Evolutionary conservation across 495 filamentous ascomycete species (phyloP).

Genomic region (Acidiella bohemica): DNA sequence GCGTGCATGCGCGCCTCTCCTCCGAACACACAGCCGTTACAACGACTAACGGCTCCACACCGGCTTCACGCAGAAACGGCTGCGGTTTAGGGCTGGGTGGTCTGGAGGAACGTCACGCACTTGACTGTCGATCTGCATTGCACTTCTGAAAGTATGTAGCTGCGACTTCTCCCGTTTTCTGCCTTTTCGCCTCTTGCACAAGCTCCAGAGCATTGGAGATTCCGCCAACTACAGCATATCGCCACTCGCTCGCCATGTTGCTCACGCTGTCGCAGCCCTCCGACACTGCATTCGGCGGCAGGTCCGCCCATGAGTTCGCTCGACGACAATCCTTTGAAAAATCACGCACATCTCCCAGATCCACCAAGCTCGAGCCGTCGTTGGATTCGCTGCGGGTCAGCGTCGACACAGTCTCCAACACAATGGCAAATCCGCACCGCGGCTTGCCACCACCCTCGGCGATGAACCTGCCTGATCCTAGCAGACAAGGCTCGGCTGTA

Average conservation of each 20-base stretch:
- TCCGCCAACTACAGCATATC: neutral
- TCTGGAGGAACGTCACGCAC: too few relatives aligned
- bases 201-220: too few relatives aligned
- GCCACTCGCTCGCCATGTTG: conserved; percentile 34
- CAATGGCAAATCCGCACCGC: conserved; percentile 62
- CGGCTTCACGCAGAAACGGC: too few relatives aligned
- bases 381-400: conserved; percentile 30
- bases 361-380: conserved; percentile 38
- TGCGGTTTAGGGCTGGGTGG: too few relatives aligned
- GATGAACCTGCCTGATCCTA: conserved; percentile 44
- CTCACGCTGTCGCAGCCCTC: conserved; percentile 56
- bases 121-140: too few relatives aligned
- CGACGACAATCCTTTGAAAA: conserved; percentile 47
- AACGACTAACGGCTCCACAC: too few relatives aligned
- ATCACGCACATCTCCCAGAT: conserved; percentile 48
- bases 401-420: conserved; percentile 19
- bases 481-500: conserved; percentile 5
- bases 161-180: too few relatives aligned
- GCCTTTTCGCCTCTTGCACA: too few relatives aligned
- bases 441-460: conserved; percentile 61
- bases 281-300: conserved; percentile 45
- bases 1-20: too few relatives aligned
- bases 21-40: too few relatives aligned
- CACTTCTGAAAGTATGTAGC: too few relatives aligned
- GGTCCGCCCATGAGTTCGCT: conserved; percentile 52